Conservation (phyloP, 805 yeast genomes). For the Limtongia smithiae region DNA sequence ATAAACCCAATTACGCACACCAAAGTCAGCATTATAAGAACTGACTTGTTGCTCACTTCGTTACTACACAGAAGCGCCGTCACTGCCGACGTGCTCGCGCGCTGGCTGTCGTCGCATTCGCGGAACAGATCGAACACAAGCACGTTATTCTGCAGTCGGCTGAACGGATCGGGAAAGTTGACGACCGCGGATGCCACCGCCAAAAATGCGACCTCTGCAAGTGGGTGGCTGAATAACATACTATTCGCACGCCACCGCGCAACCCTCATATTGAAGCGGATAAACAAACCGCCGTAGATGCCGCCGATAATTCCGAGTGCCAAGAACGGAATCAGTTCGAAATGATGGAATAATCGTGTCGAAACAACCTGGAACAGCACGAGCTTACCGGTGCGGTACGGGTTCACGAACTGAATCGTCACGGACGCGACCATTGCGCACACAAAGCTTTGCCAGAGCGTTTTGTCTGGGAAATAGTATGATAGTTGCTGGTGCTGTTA, state of each 20-base stretch:
- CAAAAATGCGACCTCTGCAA: constrained; percentile 49
- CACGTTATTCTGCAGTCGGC: constrained; percentile 54
- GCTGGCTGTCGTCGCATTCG: constrained; percentile 50
- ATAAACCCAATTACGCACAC: constrained; percentile 49
- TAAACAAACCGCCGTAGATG: constrained; percentile 16
- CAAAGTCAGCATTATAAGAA: constrained; percentile 40
- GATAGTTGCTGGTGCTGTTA: constrained; percentile 67
- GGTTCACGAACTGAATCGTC: constrained; percentile 50
- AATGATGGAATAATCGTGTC: constrained; percentile 59
- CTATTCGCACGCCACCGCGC: constrained; percentile 28
- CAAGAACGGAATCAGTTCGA: constrained; percentile 72
- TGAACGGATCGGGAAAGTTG: constrained; percentile 53
- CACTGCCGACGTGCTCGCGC: constrained; percentile 23
- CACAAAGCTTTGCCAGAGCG: constrained; percentile 82
- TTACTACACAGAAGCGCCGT: constrained; percentile 32
- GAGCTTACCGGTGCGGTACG: constrained; percentile 49
- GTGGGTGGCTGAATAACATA: constrained; percentile 33
- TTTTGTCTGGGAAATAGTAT: constrained; percentile 57
- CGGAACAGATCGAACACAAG: constrained; percentile 60
- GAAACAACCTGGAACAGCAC: constrained; percentile 65
- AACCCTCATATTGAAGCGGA: constrained; percentile 26
- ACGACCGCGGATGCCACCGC: constrained; percentile 52
- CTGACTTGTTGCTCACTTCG: constrained; percentile 25
- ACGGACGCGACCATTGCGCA: constrained; percentile 72
- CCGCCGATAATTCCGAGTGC: constrained; percentile 61